Percentiles rank a stretch among this genome's conserved stretches.
Conservation (phyloP, 106 monocot genomes). For the Dendrobium officinale region DNA sequence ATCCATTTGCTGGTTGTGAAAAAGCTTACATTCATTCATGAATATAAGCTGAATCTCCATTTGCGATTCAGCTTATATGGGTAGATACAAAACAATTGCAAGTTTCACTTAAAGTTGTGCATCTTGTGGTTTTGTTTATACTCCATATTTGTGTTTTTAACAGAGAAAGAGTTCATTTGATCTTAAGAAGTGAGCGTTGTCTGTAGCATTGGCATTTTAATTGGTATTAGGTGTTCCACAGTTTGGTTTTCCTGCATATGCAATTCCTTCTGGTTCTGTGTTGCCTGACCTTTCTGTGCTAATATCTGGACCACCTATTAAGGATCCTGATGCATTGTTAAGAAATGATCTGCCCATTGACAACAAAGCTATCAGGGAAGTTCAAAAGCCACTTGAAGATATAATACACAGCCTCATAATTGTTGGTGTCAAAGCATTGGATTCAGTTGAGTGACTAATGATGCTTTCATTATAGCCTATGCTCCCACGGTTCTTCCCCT, state of each 20-base stretch:
- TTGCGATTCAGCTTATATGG: too few relatives aligned
- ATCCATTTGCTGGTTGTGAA: conserved; percentile 53
- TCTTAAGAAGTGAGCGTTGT: conserved; percentile 63
- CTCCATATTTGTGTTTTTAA: conserved; percentile 1
- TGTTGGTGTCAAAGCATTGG: conserved; percentile 47
- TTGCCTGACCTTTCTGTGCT: conserved; percentile 85
- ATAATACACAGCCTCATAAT: conserved; percentile 49
- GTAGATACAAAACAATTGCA: too few relatives aligned
- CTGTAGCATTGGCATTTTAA: conserved; percentile 64
- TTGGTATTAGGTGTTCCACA: conserved; percentile 34
- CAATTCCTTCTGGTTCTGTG: conserved; percentile 34
- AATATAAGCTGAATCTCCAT: conserved; percentile 71
- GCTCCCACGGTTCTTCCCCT: too few relatives aligned
- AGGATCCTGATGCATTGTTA: conserved; percentile 82
- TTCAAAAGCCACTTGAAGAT: conserved; percentile 86
- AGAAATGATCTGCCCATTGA: conserved; percentile 88
- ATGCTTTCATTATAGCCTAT: too few relatives aligned
- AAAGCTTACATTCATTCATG: conserved; percentile 65
- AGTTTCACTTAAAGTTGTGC: not conserved
- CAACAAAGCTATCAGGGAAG: too few relatives aligned
- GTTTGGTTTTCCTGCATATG: conserved; percentile 45
- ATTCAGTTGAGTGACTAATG: conserved; percentile 54
- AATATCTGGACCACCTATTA: conserved; percentile 95
- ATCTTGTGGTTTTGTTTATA: not conserved
- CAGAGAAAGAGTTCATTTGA: conserved; percentile 47